A percentile compares a stretch with the other conserved stretches of the same genome.
Evolutionary conservation across 352 stramenopile species (phyloP).

Genomic region (Phytophthora pini): DNA sequence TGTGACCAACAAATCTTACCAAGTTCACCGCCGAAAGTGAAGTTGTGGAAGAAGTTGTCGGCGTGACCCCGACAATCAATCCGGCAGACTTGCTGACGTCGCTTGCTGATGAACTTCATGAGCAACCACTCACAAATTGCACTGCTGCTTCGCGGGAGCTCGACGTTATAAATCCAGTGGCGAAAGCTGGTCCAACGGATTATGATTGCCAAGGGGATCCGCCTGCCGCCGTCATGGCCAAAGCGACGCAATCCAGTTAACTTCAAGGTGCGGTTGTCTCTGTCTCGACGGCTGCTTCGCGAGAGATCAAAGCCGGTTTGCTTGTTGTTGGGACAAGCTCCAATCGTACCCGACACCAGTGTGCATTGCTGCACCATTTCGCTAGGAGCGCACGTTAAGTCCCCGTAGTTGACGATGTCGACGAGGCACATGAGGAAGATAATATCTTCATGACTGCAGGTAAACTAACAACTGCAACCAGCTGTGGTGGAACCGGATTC

Average conservation of each 20-base stretch:
- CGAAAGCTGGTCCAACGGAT: slow-evolving; percentile 17
- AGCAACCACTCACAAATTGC: slow-evolving; percentile 10
- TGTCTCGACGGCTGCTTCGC: slow-evolving; percentile 17
- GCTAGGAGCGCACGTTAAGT: slow-evolving; percentile 27
- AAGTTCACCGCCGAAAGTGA: slow-evolving; percentile 16
- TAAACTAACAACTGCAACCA: slow-evolving; percentile 33
- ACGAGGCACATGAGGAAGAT: slow-evolving; percentile 27
- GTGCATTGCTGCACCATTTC: slow-evolving; percentile 36
- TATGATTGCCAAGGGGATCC: slow-evolving; percentile 5
- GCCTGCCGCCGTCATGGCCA: neutral
- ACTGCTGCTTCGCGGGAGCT: slow-evolving; percentile 13
- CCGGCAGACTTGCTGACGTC: neutral
- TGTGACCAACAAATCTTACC: slow-evolving; percentile 6
- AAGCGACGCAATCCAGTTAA: slow-evolving; percentile 25
- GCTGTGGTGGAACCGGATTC: slow-evolving; percentile 23
- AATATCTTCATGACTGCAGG: slow-evolving; percentile 3
- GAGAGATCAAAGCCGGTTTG: slow-evolving; percentile 10
- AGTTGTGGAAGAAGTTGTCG: neutral
- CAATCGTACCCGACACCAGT: slow-evolving; percentile 8
- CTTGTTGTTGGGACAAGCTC: slow-evolving; percentile 11
- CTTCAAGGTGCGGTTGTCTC: slow-evolving; percentile 27
- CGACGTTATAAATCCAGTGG: slow-evolving; percentile 26
- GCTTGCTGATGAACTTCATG: slow-evolving; percentile 18
- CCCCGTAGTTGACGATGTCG: slow-evolving; percentile 20
- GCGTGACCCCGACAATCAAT: neutral